phyloP scores from a whole-genome alignment of 2,329 filamentous ascomycete genomes.

The Fusarium sororula region DNA sequence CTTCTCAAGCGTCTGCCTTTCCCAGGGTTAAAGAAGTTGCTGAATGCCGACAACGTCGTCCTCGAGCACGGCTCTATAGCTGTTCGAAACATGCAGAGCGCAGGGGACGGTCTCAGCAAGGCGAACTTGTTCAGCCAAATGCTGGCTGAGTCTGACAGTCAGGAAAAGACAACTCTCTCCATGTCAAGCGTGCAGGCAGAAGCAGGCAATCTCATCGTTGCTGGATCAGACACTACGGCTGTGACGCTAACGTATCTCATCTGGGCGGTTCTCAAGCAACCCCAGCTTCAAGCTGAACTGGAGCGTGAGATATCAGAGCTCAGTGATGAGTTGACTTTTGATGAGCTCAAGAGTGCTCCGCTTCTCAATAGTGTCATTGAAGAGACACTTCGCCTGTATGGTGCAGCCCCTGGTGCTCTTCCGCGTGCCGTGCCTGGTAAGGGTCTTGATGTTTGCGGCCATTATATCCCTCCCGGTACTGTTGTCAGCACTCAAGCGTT shows the following conservation, averaged over 20 bases:
- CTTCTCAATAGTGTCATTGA: conserved; percentile 21
- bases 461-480: not conserved
- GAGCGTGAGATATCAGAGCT: not conserved
- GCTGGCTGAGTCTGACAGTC: not conserved
- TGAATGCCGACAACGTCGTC: not conserved
- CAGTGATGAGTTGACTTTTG: not conserved
- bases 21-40: accelerated
- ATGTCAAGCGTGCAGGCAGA: not conserved
- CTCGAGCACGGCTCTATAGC: not conserved
- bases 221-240: conserved; percentile 19
- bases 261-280: conserved; percentile 14
- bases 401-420: conserved; percentile 19
- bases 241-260: conserved; percentile 21
- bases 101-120: not conserved
- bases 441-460: not conserved
- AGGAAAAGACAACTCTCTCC: not conserved
- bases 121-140: not conserved
- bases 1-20: not conserved
- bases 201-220: conserved; percentile 10
- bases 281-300: not conserved
- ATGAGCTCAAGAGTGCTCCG: not conserved
- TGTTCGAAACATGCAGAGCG: not conserved
- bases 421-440: not conserved
- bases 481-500: conserved; percentile 24
- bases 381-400: conserved; percentile 24